phyloP scores from a whole-genome alignment of 192 early-diverging fungal genomes.

The Rhizoclosmatium globosum region DNA sequence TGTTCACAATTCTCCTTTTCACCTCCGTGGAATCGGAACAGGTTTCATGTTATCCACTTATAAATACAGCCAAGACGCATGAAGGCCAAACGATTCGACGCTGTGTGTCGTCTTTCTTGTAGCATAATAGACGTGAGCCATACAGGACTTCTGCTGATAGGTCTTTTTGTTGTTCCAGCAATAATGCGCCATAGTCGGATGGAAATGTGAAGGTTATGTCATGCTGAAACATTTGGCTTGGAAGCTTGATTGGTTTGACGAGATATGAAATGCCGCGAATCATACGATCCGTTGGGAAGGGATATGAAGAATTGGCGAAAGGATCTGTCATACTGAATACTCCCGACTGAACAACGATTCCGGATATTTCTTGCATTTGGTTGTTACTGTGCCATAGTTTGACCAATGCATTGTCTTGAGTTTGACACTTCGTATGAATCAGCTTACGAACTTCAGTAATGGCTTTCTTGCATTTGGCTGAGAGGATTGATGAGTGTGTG shows the following conservation, averaged over 20 bases:
- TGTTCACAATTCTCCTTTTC: no score
- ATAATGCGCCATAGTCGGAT: conserved; percentile 5
- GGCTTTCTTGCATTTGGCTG: no score
- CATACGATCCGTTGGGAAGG: neutral
- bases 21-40: neutral
- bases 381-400: no score
- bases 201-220: conserved; percentile 2
- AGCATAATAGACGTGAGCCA: conserved; percentile 73
- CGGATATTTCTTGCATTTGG: no score
- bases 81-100: conserved; percentile 62
- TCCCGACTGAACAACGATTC: no score
- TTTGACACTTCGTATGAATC: no score
- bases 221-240: conserved; percentile 5
- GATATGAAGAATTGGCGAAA: neutral
- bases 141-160: neutral
- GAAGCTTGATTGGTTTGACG: neutral
- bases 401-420: no score
- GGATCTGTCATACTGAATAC: no score
- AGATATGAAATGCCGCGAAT: neutral
- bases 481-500: no score
- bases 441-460: no score
- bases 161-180: neutral
- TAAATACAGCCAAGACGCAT: conserved; percentile 38
- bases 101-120: conserved; percentile 58
- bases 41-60: neutral